Conservation (phyloP, 169 alveolate species). For the Plasmodium inui region DNA sequence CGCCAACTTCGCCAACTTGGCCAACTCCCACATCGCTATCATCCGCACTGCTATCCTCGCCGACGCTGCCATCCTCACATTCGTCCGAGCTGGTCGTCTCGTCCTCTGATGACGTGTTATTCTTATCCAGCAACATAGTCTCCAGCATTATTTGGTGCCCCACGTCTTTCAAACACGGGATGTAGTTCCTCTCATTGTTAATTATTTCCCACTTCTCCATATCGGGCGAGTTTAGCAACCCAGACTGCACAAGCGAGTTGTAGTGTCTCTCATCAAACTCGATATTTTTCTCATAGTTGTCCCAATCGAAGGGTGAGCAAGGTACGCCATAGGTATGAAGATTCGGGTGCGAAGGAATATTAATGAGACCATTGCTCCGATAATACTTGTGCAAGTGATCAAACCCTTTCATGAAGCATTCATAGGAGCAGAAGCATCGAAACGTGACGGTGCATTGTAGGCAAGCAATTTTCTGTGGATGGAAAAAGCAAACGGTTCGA, state of each 20-base stretch:
- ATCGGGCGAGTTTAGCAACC: constrained; percentile 75
- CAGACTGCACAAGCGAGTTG: constrained; percentile 79
- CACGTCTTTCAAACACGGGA: constrained; percentile 82
- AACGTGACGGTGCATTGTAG: constrained; percentile 84
- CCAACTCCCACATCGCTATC: background rate
- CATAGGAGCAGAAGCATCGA: constrained; percentile 84
- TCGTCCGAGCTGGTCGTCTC: background rate
- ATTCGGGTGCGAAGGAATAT: constrained; percentile 83
- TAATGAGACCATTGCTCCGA: constrained; percentile 78
- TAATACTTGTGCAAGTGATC: constrained; percentile 83
- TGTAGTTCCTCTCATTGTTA: constrained; percentile 79
- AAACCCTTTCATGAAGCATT: constrained; percentile 81
- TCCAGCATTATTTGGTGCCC: constrained; percentile 85
- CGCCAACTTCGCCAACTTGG: background rate
- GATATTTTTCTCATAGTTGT: constrained; percentile 78
- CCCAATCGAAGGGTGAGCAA: constrained; percentile 83
- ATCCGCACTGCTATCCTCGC: background rate
- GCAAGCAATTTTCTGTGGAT: constrained; percentile 82
- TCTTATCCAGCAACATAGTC: constrained; percentile 76
- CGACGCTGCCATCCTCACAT: background rate
- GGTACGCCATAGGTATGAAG: constrained; percentile 87
- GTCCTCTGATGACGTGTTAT: constrained; percentile 17
- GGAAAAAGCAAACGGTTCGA: constrained; percentile 86
- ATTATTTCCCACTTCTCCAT: constrained; percentile 80
- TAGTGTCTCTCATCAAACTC: constrained; percentile 83